phyloP scores from a whole-genome alignment of 83 land plant species.

The Picea mariana region DNA sequence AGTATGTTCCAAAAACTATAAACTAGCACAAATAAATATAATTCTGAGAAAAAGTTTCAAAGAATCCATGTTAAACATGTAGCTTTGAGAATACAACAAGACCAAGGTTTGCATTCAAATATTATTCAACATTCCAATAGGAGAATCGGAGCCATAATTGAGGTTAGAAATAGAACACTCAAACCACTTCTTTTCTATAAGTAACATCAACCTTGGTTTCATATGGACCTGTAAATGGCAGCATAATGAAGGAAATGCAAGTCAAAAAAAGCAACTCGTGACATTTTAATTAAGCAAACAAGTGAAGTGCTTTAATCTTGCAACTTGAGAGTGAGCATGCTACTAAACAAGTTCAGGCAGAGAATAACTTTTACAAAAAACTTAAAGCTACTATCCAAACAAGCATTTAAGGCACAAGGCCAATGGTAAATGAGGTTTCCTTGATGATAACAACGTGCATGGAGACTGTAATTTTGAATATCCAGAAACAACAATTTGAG shows the following conservation, averaged over 20 bases:
- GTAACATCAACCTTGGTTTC: too few species aligned
- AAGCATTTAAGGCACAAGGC: background rate
- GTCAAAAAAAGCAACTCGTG: background rate
- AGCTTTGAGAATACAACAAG: constrained; percentile 14
- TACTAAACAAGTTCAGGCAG: background rate
- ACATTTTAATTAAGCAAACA: background rate
- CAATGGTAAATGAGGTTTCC: background rate
- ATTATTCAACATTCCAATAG: background rate
- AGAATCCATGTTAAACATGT: too few species aligned
- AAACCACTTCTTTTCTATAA: background rate
- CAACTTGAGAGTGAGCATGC: background rate
- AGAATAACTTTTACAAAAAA: background rate
- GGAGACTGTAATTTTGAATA: too few species aligned
- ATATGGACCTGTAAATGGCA: background rate
- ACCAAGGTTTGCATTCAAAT: background rate
- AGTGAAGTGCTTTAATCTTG: background rate
- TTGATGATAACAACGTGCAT: background rate
- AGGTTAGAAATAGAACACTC: background rate
- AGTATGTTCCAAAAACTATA: background rate
- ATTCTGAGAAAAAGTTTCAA: background rate
- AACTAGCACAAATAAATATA: background rate
- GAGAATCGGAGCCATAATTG: background rate
- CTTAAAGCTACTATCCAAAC: background rate
- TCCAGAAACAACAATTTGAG: too few species aligned
- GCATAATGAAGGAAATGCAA: background rate